A percentile compares a stretch with the other conserved stretches of the same genome.
phyloP scores from a whole-genome alignment of 1,284 basidiomycete species.

The Chalciporus sp. region DNA sequence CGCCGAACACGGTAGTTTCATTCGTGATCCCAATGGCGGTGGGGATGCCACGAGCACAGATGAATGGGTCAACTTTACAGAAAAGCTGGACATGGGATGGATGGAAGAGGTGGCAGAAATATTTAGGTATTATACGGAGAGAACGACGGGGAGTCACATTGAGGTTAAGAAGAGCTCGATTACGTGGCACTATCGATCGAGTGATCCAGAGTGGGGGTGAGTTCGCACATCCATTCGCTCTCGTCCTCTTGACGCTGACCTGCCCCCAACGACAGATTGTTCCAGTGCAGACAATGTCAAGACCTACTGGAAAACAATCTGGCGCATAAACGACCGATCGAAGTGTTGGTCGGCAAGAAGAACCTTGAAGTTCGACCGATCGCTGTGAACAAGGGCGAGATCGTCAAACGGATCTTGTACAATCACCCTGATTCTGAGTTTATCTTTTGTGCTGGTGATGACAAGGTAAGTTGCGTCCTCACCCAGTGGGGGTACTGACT shows the following conservation, averaged over 20 bases:
- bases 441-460: constrained; percentile 96
- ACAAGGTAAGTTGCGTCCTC: constrained; percentile 69
- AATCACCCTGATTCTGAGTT: constrained; percentile 92
- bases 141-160: constrained; percentile 94
- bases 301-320: constrained; percentile 94
- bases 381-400: constrained; percentile 98
- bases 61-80: constrained; percentile 87
- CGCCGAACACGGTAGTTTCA: constrained; percentile 96
- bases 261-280: constrained; percentile 54
- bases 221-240: constrained; percentile 29
- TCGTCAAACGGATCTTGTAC: constrained; percentile 93
- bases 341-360: constrained; percentile 96
- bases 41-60: constrained; percentile 34
- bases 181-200: constrained; percentile 96
- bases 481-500: background rate
- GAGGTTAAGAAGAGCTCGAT: constrained; percentile 97
- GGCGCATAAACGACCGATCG: constrained; percentile 85
- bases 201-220: constrained; percentile 95
- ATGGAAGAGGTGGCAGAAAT: constrained; percentile 95
- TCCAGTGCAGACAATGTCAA: constrained; percentile 96
- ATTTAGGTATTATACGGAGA: constrained; percentile 95
- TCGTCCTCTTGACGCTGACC: constrained; percentile 12
- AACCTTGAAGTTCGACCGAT: constrained; percentile 95
- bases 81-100: constrained; percentile 95
- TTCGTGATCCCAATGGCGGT: constrained; percentile 61